A percentile compares a stretch with the other conserved stretches of the same genome.
Evolutionary conservation across 805 yeast genomes (phyloP).

Genomic region (Yarrowia sp.): DNA sequence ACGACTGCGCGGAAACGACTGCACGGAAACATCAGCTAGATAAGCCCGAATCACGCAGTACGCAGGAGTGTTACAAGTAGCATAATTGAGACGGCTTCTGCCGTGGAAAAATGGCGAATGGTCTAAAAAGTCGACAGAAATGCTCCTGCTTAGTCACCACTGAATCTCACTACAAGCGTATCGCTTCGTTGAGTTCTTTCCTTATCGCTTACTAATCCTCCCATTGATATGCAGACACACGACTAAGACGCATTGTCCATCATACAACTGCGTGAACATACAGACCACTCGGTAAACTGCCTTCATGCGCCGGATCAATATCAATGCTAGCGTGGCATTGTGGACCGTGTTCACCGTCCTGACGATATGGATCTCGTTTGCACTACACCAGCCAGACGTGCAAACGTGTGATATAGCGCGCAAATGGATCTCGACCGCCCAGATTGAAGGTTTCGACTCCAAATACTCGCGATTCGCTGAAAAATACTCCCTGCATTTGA

Average conservation of each 20-base stretch:
- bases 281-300: not conserved
- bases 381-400: constrained; percentile 25
- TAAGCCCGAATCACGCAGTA: not conserved
- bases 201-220: constrained; percentile 10
- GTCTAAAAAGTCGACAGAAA: too few species aligned
- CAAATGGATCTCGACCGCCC: constrained; percentile 44
- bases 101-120: too few species aligned
- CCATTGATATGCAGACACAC: not conserved
- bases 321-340: constrained; percentile 31
- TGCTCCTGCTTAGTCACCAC: too few species aligned
- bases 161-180: too few species aligned
- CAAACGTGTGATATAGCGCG: constrained; percentile 43
- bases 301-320: constrained; percentile 27
- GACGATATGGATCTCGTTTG: constrained; percentile 31
- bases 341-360: constrained; percentile 34
- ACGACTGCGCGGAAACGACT: not conserved
- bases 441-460: constrained; percentile 42
- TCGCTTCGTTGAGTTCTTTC: too few species aligned
- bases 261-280: not conserved
- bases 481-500: constrained; percentile 83
- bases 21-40: not conserved
- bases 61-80: constrained; percentile 3
- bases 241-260: not conserved
- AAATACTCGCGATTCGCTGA: constrained; percentile 72
- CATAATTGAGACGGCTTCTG: too few species aligned